Conservation (phyloP, 1,284 basidiomycete species). For the Rhizoctonia solani region DNA sequence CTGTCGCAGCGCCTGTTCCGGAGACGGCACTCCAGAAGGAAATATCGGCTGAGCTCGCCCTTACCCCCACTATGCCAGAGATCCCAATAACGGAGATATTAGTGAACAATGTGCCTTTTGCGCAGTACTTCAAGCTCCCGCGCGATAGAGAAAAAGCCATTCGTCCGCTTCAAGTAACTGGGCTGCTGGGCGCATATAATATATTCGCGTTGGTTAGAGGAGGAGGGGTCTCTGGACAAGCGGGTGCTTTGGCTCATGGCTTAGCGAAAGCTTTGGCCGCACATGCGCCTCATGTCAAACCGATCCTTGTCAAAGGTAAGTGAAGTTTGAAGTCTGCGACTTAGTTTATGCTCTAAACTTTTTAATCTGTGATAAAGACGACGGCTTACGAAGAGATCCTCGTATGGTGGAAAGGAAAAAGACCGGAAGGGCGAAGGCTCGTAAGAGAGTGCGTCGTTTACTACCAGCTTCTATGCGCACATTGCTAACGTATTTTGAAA, state of each 20-base stretch:
- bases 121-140: constrained; percentile 77
- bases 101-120: constrained; percentile 81
- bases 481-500: constrained; percentile 33
- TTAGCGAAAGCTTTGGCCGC: constrained; percentile 80
- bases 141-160: constrained; percentile 80
- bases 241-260: constrained; percentile 85
- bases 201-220: constrained; percentile 87
- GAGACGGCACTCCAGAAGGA: constrained; percentile 7
- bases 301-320: constrained; percentile 73
- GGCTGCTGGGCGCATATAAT: constrained; percentile 90
- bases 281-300: constrained; percentile 66
- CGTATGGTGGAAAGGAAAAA: constrained; percentile 99
- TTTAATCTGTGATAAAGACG: neutral
- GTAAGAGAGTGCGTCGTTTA: constrained; percentile 76
- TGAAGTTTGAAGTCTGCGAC: constrained; percentile 25
- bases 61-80: constrained; percentile 32
- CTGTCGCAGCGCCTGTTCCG: constrained; percentile 37
- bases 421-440: constrained; percentile 87
- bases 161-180: constrained; percentile 82
- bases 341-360: neutral
- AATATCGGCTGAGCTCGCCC: constrained; percentile 34
- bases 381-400: constrained; percentile 78
- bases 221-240: constrained; percentile 88
- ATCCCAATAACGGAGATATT: constrained; percentile 64
- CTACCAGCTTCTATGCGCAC: constrained; percentile 36